Evolutionary conservation across 2,329 filamentous ascomycete species (phyloP).

Genomic region (Knufia fluminis): DNA sequence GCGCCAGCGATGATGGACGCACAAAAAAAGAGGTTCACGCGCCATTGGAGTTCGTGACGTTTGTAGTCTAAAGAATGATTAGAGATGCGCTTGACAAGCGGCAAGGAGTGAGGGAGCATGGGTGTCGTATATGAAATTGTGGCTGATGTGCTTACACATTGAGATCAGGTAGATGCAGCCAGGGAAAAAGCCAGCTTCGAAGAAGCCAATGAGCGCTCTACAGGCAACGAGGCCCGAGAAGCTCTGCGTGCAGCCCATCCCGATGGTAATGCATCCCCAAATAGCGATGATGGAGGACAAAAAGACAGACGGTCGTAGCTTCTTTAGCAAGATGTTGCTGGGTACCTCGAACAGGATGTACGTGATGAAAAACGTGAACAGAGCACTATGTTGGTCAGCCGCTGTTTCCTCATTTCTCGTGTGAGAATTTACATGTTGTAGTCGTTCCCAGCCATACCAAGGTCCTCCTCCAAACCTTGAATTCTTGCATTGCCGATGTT

Average conservation of each 20-base stretch:
- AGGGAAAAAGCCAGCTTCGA: constrained; percentile 32
- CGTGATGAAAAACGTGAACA: constrained; percentile 22
- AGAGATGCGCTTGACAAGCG: too few species aligned
- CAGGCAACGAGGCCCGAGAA: constrained; percentile 26
- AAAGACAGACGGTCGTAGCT: constrained; percentile 20
- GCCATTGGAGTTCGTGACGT: constrained; percentile 31
- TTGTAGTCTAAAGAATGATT: constrained; percentile 28
- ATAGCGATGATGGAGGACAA: constrained; percentile 17
- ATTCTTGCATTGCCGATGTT: constrained; percentile 42
- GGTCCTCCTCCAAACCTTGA: constrained; percentile 35
- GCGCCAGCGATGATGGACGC: constrained; percentile 33
- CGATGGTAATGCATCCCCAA: constrained; percentile 33
- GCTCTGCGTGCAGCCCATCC: constrained; percentile 28
- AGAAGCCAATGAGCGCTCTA: constrained; percentile 27
- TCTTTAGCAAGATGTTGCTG: constrained; percentile 39
- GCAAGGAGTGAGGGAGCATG: constrained; percentile 13
- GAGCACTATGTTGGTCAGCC: constrained; percentile 11
- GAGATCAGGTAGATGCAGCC: constrained; percentile 24
- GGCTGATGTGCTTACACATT: constrained; percentile 13
- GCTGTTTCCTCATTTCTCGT: too few species aligned
- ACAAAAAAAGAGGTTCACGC: constrained; percentile 29
- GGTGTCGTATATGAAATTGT: not conserved
- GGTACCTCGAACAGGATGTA: constrained; percentile 31
- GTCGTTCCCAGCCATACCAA: constrained; percentile 37
- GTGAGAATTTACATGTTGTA: constrained; percentile 23